A percentile compares a stretch with the other conserved stretches of the same genome.
These are phyloP conservation scores for Geotrichum citri-aurantii DNA, from an alignment of 1,139 yeast genomes.

Conservation along the genomic window DNA sequence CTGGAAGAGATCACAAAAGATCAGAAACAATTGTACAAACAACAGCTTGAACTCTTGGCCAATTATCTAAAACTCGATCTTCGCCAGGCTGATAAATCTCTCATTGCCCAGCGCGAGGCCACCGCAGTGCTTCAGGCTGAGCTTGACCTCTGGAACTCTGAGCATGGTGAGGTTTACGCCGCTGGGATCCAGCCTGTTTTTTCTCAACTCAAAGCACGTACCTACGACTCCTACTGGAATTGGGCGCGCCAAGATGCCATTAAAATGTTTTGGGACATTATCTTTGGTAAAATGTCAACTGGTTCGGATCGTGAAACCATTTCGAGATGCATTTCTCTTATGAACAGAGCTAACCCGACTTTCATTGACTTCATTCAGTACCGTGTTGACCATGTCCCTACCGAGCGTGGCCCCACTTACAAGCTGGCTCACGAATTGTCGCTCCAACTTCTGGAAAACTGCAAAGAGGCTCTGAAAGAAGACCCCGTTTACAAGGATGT, in stretches of 20 bases:
- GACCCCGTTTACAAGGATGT: constrained; percentile 96
- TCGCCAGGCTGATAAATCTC: constrained; percentile 82
- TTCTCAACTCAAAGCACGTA: constrained; percentile 88
- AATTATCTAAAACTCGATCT: constrained; percentile 89
- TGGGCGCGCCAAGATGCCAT: constrained; percentile 98
- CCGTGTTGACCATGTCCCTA: constrained; percentile 89
- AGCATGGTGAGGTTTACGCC: constrained; percentile 93
- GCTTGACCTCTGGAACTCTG: constrained; percentile 86
- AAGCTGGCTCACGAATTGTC: constrained; percentile 85
- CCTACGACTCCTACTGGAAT: constrained; percentile 97
- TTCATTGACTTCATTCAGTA: constrained; percentile 95
- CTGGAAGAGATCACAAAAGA: constrained; percentile 90
- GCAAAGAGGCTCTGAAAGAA: constrained; percentile 74
- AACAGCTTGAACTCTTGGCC: constrained; percentile 91
- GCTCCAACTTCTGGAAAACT: constrained; percentile 88
- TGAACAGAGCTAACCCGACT: constrained; percentile 95
- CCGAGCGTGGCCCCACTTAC: constrained; percentile 80
- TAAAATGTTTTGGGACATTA: constrained; percentile 89
- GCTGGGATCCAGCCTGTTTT: constrained; percentile 86
- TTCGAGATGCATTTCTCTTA: constrained; percentile 90
- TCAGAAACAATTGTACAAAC: constrained; percentile 82
- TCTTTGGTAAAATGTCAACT: constrained; percentile 83
- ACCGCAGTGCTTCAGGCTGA: constrained; percentile 78
- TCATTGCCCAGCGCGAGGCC: constrained; percentile 82
- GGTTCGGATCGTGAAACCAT: constrained; percentile 88